Conservation (phyloP, 495 filamentous ascomycete genomes). For the Haplographium delicatum region DNA sequence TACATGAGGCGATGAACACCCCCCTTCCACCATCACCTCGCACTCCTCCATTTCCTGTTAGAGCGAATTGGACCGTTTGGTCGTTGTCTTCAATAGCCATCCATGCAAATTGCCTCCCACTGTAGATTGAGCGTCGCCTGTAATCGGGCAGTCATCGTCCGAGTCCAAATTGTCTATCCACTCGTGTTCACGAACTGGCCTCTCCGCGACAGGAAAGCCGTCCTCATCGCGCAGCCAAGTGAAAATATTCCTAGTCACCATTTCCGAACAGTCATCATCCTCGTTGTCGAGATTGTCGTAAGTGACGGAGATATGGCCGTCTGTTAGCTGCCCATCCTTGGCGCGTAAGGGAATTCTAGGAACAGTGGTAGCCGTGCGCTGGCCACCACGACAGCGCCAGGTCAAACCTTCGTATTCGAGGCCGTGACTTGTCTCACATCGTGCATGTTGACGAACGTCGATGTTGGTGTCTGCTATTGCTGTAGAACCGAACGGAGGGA, state of each 20-base stretch:
- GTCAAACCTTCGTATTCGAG: constrained; percentile 19
- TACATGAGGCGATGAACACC: too few relatives aligned
- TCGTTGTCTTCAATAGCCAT: constrained; percentile 20
- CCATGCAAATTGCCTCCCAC: constrained; percentile 18
- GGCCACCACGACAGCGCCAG: constrained; percentile 13
- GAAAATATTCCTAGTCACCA: constrained; percentile 22
- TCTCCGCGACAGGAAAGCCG: constrained; percentile 23
- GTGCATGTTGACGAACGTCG: constrained; percentile 21
- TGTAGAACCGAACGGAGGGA: constrained; percentile 21
- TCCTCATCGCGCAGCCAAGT: constrained; percentile 23
- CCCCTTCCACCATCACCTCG: background rate
- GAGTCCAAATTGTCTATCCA: constrained; percentile 24
- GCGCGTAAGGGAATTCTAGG: constrained; percentile 16
- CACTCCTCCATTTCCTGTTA: constrained; percentile 10
- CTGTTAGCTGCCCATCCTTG: constrained; percentile 14
- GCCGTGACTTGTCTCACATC: constrained; percentile 14
- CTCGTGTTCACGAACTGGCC: constrained; percentile 19
- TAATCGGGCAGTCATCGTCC: constrained; percentile 19
- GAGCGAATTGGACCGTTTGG: constrained; percentile 17
- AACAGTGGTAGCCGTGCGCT: constrained; percentile 1
- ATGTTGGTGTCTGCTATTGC: constrained; percentile 18
- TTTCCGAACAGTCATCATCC: constrained; percentile 21
- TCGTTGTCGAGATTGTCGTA: constrained; percentile 20
- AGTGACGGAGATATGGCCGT: constrained; percentile 5
- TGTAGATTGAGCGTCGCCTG: constrained; percentile 15